Percentiles rank a stretch among this genome's conserved stretches.
Conservation (phyloP, 2,329 filamentous ascomycete genomes). For the Exophiala calicioides region DNA sequence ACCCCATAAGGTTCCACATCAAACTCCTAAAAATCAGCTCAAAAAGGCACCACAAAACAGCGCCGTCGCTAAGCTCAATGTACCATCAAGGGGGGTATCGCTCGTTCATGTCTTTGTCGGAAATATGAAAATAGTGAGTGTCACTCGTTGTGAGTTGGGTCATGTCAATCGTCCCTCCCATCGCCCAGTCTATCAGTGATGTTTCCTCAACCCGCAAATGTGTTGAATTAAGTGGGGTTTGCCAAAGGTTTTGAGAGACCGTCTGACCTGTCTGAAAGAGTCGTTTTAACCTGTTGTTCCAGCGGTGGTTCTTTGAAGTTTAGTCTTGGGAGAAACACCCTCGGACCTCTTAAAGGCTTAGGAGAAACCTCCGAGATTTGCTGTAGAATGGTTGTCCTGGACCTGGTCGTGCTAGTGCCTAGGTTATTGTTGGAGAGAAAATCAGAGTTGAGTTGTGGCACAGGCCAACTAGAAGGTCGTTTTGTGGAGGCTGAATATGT, state of each 20-base stretch:
- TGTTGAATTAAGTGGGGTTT: no score
- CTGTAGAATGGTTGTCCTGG: conserved; percentile 2
- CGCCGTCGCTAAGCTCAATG: no score
- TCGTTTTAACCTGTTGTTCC: conserved; percentile 7
- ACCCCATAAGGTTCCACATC: no score
- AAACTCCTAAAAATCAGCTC: no score
- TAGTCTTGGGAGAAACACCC: neutral
- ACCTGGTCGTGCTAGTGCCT: conserved; percentile 3
- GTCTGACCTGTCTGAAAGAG: neutral
- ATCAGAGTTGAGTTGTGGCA: conserved; percentile 14
- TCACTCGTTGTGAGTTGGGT: no score
- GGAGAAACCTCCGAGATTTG: neutral
- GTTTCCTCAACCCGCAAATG: no score
- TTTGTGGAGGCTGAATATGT: conserved; percentile 6
- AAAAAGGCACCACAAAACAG: no score
- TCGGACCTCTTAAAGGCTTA: neutral
- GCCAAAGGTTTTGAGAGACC: no score
- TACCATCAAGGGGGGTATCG: no score
- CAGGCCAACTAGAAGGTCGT: conserved; percentile 12
- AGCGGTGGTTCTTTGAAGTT: conserved; percentile 5
- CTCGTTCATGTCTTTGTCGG: no score
- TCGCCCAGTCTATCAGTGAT: neutral
- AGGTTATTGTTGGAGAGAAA: conserved; percentile 6
- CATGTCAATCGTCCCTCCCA: no score
- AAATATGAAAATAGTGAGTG: no score